Percentiles rank a stretch among this genome's conserved stretches.
Conservation (phyloP, 2,329 filamentous ascomycete genomes). For the Nemania bipapillata region DNA sequence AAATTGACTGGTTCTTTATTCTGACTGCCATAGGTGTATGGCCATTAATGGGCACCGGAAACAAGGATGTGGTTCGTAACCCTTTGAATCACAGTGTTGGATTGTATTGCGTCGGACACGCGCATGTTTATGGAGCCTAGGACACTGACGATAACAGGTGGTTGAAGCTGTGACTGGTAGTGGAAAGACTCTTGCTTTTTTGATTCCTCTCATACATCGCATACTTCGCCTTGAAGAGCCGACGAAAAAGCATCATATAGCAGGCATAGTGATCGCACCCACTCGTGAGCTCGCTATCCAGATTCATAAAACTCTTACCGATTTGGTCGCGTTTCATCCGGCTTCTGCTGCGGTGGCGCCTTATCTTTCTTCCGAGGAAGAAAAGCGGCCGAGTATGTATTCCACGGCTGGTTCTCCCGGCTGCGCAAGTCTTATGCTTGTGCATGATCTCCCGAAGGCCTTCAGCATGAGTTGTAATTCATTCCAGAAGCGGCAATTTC, state of each 20-base stretch:
- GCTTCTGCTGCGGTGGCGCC: constrained; percentile 76
- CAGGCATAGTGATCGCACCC: constrained; percentile 89
- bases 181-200: constrained; percentile 83
- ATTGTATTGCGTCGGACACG: constrained; percentile 5
- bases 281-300: constrained; percentile 92
- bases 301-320: constrained; percentile 82
- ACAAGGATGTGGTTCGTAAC: constrained; percentile 47
- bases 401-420: too few relatives aligned
- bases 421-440: not conserved
- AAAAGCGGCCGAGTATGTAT: constrained; percentile 61
- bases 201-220: constrained; percentile 80
- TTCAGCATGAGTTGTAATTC: not conserved
- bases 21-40: constrained; percentile 63
- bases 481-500: not conserved
- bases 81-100: constrained; percentile 6
- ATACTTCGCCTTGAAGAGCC: constrained; percentile 82
- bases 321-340: constrained; percentile 82
- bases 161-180: constrained; percentile 83
- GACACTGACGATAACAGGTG: constrained; percentile 33
- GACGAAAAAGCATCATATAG: constrained; percentile 88
- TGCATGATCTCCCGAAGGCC: not conserved
- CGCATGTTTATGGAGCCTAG: not conserved
- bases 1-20: not conserved
- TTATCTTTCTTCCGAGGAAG: constrained; percentile 63
- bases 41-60: constrained; percentile 75